Conservation (phyloP, 2,329 filamentous ascomycete genomes). For the Grosmannia penicillata region DNA sequence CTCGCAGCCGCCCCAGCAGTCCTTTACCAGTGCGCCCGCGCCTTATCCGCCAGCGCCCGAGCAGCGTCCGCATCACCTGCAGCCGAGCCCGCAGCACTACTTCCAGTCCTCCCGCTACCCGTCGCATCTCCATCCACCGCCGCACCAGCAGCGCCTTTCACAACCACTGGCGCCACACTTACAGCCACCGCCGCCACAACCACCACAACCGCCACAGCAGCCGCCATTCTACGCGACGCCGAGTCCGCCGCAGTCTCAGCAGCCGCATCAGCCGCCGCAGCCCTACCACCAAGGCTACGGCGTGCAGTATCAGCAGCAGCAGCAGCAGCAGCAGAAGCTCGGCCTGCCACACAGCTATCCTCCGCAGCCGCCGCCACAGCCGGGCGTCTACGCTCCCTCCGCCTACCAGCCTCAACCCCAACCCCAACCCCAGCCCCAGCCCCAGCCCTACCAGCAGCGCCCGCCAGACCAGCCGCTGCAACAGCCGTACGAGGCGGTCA, state of each 20-base stretch:
- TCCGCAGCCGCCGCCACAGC: constrained; percentile 2
- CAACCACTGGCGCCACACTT: not conserved
- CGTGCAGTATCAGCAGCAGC: constrained; percentile 2
- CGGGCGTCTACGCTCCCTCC: not conserved
- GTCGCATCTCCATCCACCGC: not conserved
- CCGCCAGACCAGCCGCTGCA: constrained; percentile 1
- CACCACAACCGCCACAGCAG: not conserved
- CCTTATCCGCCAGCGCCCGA: not conserved
- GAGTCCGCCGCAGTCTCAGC: not conserved
- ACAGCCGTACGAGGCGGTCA: not conserved
- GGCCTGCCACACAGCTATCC: constrained; percentile 2
- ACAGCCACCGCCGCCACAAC: not conserved
- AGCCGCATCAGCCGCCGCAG: not conserved
- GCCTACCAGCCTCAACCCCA: constrained; percentile 12
- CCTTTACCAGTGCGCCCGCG: not conserved
- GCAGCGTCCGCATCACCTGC: not conserved
- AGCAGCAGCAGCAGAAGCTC: constrained; percentile 11
- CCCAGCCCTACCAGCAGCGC: constrained; percentile 3
- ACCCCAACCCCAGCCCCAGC: constrained; percentile 2
- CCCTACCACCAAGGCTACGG: constrained; percentile 1
- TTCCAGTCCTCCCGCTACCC: not conserved
- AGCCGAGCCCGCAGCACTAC: too few species aligned
- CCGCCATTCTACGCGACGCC: too few species aligned
- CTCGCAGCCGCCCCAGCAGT: constrained; percentile 1
- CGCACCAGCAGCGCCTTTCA: not conserved